Evolutionary conservation across 176 grass and related monocot genomes (phyloP).

Genomic region (Secale cereale): DNA sequence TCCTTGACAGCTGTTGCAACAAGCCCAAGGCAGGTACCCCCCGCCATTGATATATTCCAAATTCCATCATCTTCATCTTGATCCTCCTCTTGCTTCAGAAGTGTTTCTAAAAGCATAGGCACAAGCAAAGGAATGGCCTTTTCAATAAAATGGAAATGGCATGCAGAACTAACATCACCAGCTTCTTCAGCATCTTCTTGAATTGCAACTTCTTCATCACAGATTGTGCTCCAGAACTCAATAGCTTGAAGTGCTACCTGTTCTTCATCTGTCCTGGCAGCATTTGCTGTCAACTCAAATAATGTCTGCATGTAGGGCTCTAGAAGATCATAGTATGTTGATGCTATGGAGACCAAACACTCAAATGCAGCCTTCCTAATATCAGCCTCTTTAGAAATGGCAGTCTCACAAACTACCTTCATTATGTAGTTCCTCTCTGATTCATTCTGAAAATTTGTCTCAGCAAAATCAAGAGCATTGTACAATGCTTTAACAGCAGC

Average conservation of each 20-base stretch:
- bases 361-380: conserved; percentile 61
- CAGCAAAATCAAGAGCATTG: conserved; percentile 74
- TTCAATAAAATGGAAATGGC: conserved; percentile 48
- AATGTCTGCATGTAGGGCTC: conserved; percentile 58
- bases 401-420: conserved; percentile 66
- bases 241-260: conserved; percentile 66
- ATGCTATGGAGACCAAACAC: conserved; percentile 60
- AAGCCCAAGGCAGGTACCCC: conserved; percentile 60
- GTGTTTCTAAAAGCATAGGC: conserved; percentile 56
- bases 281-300: conserved; percentile 63
- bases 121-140: conserved; percentile 54
- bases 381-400: conserved; percentile 49
- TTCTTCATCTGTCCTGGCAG: conserved; percentile 55
- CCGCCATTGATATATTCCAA: conserved; percentile 57
- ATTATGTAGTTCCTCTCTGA: conserved; percentile 68
- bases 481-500: conserved; percentile 56
- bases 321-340: conserved; percentile 57
- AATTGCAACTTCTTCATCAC: conserved; percentile 48
- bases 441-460: conserved; percentile 65
- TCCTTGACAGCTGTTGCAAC: conserved; percentile 44
- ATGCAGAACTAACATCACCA: conserved; percentile 30
- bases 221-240: conserved; percentile 68
- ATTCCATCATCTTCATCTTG: conserved; percentile 57
- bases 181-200: conserved; percentile 45
- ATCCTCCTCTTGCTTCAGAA: conserved; percentile 67